Evolutionary conservation across 805 yeast genomes (phyloP).

Genomic region (Yamadazyma endophytica): DNA sequence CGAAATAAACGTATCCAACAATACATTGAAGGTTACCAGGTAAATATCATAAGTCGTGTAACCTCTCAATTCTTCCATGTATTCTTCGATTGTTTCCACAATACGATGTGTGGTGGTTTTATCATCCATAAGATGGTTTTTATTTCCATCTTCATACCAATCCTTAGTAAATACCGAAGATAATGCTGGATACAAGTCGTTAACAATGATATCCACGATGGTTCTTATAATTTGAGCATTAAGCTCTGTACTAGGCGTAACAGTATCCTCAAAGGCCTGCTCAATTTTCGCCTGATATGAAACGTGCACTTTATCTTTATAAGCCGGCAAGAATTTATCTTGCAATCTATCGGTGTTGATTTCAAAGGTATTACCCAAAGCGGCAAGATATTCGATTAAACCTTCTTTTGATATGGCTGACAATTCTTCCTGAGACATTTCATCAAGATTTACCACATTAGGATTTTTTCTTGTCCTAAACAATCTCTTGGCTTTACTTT

Average conservation of each 20-base stretch:
- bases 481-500: conserved; percentile 39
- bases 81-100: conserved; percentile 71
- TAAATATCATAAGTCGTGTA: conserved; percentile 40
- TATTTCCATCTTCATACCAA: conserved; percentile 59
- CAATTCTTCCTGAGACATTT: conserved; percentile 36
- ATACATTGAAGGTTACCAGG: conserved; percentile 33
- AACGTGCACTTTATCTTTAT: conserved; percentile 54
- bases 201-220: conserved; percentile 64
- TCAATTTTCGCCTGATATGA: conserved; percentile 30
- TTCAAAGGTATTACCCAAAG: conserved; percentile 84
- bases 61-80: conserved; percentile 58
- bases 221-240: conserved; percentile 70
- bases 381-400: conserved; percentile 72
- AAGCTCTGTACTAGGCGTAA: conserved; percentile 70
- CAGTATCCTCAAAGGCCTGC: conserved; percentile 36
- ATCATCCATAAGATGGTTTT: conserved; percentile 21
- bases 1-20: conserved; percentile 35
- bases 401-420: conserved; percentile 53
- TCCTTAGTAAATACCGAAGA: conserved; percentile 57
- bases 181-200: conserved; percentile 64
- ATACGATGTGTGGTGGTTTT: conserved; percentile 53
- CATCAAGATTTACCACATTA: conserved; percentile 27
- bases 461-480: conserved; percentile 19
- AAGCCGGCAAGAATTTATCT: conserved; percentile 61
- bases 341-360: conserved; percentile 64